These are phyloP conservation scores for Thermomucor indicae-seudaticae DNA, from an alignment of 371 early-diverging fungal species.

Conservation along the genomic window DNA sequence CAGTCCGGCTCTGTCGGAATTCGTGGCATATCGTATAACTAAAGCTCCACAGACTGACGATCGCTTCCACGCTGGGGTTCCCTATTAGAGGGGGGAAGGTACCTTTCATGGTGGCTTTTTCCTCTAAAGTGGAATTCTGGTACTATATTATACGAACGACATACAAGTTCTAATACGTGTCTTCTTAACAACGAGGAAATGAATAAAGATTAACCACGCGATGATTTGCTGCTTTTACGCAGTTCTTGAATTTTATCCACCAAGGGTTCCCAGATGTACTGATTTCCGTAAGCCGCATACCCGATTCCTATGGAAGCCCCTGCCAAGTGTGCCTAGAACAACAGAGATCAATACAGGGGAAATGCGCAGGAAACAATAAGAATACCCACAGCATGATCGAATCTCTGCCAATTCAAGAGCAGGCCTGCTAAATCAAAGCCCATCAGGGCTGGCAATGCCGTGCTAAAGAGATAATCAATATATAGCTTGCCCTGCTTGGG, in stretches of 20 bases:
- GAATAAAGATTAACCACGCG: not conserved
- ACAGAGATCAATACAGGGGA: too few species aligned
- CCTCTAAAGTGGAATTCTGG: too few species aligned
- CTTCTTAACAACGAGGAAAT: not conserved
- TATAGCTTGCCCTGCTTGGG: too few species aligned
- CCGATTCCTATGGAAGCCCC: conserved; percentile 54
- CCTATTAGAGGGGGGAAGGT: too few species aligned
- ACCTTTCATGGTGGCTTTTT: too few species aligned
- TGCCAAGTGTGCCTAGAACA: conserved; percentile 64
- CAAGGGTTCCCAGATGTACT: conserved; percentile 47
- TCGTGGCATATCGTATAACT: too few species aligned
- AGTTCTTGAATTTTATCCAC: conserved; percentile 23
- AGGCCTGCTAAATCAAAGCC: conserved; percentile 61
- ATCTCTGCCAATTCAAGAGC: conserved; percentile 51
- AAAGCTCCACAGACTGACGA: too few species aligned
- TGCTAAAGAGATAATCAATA: too few species aligned
- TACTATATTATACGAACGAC: not conserved
- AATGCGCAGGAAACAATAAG: too few species aligned
- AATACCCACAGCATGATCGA: conserved; percentile 73
- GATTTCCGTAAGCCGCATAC: conserved; percentile 48
- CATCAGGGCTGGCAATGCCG: conserved; percentile 36
- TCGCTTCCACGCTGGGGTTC: too few species aligned
- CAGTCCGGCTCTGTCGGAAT: too few species aligned
- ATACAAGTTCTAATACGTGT: not conserved
- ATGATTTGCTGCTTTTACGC: not conserved